Evolutionary conservation across 345 rosid genomes (phyloP).

Genomic region (Hypericum androsaemum): DNA sequence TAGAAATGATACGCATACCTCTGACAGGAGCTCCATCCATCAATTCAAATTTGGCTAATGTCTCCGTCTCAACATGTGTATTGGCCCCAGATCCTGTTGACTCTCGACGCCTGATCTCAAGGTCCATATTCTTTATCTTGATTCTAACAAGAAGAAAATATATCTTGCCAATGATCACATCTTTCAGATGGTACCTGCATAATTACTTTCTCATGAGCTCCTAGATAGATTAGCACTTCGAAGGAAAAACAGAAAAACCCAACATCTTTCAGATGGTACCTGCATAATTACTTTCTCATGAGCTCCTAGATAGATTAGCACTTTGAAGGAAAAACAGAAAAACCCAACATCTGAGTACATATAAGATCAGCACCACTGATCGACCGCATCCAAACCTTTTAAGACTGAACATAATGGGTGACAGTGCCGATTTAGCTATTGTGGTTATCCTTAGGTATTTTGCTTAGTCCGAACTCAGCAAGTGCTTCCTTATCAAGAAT

Average conservation of each 20-base stretch:
- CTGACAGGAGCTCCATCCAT: slow-evolving; percentile 99
- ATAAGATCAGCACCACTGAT: too few species aligned
- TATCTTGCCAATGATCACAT: slow-evolving; percentile 93
- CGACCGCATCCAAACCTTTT: too few species aligned
- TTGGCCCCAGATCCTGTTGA: slow-evolving; percentile 95
- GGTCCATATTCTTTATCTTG: slow-evolving; percentile 98
- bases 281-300: slow-evolving; percentile 22
- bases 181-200: slow-evolving; percentile 90
- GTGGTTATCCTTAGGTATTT: too few species aligned
- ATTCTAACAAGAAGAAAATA: slow-evolving; percentile 97
- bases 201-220: slow-evolving; percentile 12
- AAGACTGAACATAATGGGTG: too few species aligned
- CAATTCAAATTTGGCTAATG: slow-evolving; percentile 89
- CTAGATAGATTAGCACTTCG: neutral
- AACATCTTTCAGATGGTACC: slow-evolving; percentile 97
- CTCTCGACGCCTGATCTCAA: slow-evolving; percentile 93
- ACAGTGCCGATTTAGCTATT: too few species aligned
- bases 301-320: slow-evolving; percentile 1
- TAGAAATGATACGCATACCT: slow-evolving; percentile 36
- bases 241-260: too few species aligned
- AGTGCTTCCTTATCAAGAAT: too few species aligned
- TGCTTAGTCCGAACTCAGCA: too few species aligned
- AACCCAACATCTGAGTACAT: too few species aligned
- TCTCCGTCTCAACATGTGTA: slow-evolving; percentile 97
- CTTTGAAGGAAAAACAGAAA: too few species aligned